Percentiles rank a stretch among this genome's conserved stretches.
phyloP scores from a whole-genome alignment of 768 basidiomycete species.

The Hypholoma fasciculare region DNA sequence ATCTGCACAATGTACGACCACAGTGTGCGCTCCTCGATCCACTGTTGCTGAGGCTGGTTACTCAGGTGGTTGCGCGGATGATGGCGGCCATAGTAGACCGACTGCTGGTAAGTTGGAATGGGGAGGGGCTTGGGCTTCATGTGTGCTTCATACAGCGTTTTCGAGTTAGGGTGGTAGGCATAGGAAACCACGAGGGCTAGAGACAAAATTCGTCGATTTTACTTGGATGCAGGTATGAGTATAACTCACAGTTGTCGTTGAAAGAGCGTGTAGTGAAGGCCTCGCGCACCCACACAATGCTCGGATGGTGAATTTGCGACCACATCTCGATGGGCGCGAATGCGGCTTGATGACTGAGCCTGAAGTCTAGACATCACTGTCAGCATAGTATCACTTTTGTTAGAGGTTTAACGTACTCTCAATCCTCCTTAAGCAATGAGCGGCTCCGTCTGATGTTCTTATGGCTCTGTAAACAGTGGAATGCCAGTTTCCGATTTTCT shows the following conservation, averaged over 20 bases:
- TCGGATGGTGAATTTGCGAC: constrained; percentile 83
- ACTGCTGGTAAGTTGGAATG: constrained; percentile 20
- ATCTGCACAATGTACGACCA: constrained; percentile 96
- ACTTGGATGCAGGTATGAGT: neutral
- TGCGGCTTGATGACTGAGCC: constrained; percentile 77
- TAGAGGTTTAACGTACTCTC: constrained; percentile 62
- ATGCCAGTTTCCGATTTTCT: constrained; percentile 83
- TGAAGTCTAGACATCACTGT: constrained; percentile 60
- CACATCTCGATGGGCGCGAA: constrained; percentile 85
- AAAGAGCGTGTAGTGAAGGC: constrained; percentile 96
- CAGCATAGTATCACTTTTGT: neutral
- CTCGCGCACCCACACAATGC: constrained; percentile 79
- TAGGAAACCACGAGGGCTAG: constrained; percentile 90
- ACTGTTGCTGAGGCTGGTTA: constrained; percentile 21
- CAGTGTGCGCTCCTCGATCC: constrained; percentile 75
- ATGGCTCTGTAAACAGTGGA: constrained; percentile 85
- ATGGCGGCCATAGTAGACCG: constrained; percentile 20
- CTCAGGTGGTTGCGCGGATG: constrained; percentile 18
- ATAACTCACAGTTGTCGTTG: constrained; percentile 80
- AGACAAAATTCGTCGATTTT: neutral
- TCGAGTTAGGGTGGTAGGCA: constrained; percentile 82
- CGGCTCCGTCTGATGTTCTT: constrained; percentile 70
- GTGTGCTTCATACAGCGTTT: constrained; percentile 80
- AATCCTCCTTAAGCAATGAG: constrained; percentile 79
- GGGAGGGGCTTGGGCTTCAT: constrained; percentile 54